Conservation (phyloP, 2,329 filamentous ascomycete species). For the Xylaria sp. region DNA sequence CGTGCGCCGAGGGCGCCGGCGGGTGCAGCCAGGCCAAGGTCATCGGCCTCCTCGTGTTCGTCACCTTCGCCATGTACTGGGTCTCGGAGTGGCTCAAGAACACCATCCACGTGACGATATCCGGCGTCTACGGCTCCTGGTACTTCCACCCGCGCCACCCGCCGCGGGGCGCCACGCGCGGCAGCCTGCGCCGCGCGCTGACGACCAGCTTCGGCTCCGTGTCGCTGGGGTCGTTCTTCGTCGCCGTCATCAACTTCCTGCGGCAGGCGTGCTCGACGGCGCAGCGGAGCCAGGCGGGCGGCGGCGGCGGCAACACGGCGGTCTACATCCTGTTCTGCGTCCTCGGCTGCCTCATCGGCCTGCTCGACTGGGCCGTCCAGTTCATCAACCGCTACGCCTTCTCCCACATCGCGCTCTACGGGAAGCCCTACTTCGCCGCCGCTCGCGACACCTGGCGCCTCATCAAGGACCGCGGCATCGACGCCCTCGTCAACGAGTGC, state of each 20-base stretch:
- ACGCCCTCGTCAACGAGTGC: constrained; percentile 87
- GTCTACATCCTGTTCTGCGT: constrained; percentile 69
- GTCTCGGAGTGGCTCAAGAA: constrained; percentile 93
- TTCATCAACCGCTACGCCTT: constrained; percentile 94
- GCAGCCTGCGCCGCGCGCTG: constrained; percentile 78
- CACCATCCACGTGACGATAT: constrained; percentile 84
- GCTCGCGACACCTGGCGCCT: constrained; percentile 90
- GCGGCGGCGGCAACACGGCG: constrained; percentile 69
- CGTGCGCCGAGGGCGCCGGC: constrained; percentile 56
- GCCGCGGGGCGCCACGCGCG: constrained; percentile 77
- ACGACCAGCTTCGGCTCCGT: constrained; percentile 95
- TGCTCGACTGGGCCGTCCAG: constrained; percentile 83
- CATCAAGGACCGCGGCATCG: constrained; percentile 90
- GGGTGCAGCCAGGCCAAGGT: constrained; percentile 76
- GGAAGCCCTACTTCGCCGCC: constrained; percentile 81
- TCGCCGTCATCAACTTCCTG: constrained; percentile 84
- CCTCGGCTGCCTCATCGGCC: constrained; percentile 72
- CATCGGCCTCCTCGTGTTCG: constrained; percentile 81
- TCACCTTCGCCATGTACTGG: constrained; percentile 94
- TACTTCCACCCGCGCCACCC: constrained; percentile 77
- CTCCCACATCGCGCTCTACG: constrained; percentile 90
- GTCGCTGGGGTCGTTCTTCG: constrained; percentile 79
- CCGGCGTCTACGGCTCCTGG: constrained; percentile 90
- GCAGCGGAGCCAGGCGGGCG: constrained; percentile 61
- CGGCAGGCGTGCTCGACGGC: constrained; percentile 83